phyloP scores from a whole-genome alignment of 2,329 filamentous ascomycete species.

The Arthroderma sp. region DNA sequence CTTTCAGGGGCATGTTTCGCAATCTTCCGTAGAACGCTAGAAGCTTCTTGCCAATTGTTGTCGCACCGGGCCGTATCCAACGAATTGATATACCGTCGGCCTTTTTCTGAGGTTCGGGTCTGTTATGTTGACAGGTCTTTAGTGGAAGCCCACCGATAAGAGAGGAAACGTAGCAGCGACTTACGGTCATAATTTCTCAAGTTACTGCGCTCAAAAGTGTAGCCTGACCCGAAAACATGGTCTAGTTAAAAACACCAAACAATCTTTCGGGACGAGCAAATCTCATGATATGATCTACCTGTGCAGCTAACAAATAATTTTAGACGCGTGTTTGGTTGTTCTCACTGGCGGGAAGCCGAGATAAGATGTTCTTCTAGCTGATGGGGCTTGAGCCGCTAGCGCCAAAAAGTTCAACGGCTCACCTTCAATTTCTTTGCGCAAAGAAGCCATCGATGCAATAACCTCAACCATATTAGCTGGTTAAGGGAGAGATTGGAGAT shows the following conservation, averaged over 20 bases:
- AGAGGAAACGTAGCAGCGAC: not conserved
- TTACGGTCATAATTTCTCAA: slow-evolving; percentile 6
- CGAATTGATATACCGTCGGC: slow-evolving; percentile 63
- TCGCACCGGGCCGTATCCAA: slow-evolving; percentile 80
- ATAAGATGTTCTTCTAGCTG: no score
- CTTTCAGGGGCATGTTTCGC: slow-evolving; percentile 82
- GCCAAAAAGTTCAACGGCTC: no score
- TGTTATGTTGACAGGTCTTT: not conserved
- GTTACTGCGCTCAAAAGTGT: not conserved
- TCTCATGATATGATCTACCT: not conserved
- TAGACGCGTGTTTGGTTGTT: not conserved
- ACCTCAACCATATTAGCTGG: no score
- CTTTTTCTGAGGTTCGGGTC: slow-evolving; percentile 49
- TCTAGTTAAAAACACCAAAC: no score
- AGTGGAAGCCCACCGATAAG: not conserved
- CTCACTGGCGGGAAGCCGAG: not conserved
- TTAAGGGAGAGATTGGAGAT: no score
- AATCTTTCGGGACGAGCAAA: not conserved
- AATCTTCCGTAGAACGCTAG: slow-evolving; percentile 82
- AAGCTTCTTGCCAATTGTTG: slow-evolving; percentile 72
- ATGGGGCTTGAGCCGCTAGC: no score
- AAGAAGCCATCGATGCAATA: no score
- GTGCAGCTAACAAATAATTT: not conserved
- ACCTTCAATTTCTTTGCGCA: no score
- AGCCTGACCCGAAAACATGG: not conserved